A percentile compares a stretch with the other conserved stretches of the same genome.
Conservation (phyloP, 2,329 filamentous ascomycete species). For the Colletotrichum sp. region DNA sequence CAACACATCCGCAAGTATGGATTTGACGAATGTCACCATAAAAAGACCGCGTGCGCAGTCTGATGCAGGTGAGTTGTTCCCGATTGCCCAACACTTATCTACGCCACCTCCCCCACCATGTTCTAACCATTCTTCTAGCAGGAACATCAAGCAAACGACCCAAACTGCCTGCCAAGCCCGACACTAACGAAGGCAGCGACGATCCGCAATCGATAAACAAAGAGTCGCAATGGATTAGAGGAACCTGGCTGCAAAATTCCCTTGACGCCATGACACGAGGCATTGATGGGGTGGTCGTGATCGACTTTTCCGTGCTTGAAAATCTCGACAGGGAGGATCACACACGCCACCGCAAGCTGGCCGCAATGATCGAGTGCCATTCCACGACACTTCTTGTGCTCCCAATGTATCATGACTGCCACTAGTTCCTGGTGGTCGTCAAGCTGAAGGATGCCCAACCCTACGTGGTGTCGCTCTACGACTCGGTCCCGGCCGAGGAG, state of each 20-base stretch:
- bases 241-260: not conserved
- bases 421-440: not conserved
- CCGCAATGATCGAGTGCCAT: not conserved
- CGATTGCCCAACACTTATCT: not conserved
- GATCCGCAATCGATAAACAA: not conserved
- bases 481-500: fast-evolving
- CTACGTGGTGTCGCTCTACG: not conserved
- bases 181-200: not conserved
- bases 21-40: not conserved
- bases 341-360: not conserved
- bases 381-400: not conserved
- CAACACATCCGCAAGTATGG: not conserved
- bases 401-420: not conserved
- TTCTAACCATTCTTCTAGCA: not conserved
- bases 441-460: not conserved
- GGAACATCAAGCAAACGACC: not conserved
- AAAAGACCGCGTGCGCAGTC: not conserved
- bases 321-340: not conserved
- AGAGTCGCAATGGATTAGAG: not conserved
- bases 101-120: not conserved
- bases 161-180: not conserved
- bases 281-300: not conserved
- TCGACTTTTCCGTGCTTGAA: not conserved
- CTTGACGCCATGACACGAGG: not conserved
- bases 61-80: not conserved